These are phyloP conservation scores for Wickerhamomyces rabaulensis DNA, from an alignment of 805 yeast species.

Conservation along the genomic window DNA sequence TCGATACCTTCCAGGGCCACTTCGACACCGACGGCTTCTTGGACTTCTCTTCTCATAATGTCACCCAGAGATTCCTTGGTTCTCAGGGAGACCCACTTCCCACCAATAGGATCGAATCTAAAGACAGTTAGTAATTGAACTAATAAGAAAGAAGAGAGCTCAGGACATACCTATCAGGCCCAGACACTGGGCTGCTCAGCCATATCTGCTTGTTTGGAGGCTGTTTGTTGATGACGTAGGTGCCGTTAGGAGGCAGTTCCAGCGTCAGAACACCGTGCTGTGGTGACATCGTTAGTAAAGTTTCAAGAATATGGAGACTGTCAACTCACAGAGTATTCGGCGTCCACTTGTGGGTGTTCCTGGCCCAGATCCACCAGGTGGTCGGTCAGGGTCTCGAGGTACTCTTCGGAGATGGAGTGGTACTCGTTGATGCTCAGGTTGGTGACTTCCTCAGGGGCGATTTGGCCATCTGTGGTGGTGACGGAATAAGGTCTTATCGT, in stretches of 20 bases:
- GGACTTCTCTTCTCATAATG: conserved; percentile 47
- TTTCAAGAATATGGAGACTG: too few relatives aligned
- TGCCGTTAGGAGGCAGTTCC: conserved; percentile 64
- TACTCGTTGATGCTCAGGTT: conserved; percentile 47
- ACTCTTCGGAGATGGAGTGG: conserved; percentile 57
- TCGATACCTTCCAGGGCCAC: conserved; percentile 19
- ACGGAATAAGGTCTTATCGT: background rate
- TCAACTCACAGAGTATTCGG: conserved; percentile 56
- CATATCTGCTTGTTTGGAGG: conserved; percentile 97
- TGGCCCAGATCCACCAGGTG: conserved; percentile 68
- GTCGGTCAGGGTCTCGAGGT: conserved; percentile 64
- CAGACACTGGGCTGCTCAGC: conserved; percentile 90
- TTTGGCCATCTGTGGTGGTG: conserved; percentile 25
- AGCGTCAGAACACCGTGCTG: conserved; percentile 82
- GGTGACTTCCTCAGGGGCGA: background rate
- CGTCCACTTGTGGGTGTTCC: conserved; percentile 55
- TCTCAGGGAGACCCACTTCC: conserved; percentile 75
- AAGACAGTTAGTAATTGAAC: conserved; percentile 1
- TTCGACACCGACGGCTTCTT: conserved; percentile 24
- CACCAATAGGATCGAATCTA: conserved; percentile 66
- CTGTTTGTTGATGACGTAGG: conserved; percentile 92
- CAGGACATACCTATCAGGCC: conserved; percentile 57
- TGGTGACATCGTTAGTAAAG: conserved; percentile 6
- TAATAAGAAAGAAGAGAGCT: background rate
- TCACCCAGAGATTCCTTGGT: conserved; percentile 49